Conservation (phyloP, 2,329 filamentous ascomycete species). For the Ramularia endophylla region DNA sequence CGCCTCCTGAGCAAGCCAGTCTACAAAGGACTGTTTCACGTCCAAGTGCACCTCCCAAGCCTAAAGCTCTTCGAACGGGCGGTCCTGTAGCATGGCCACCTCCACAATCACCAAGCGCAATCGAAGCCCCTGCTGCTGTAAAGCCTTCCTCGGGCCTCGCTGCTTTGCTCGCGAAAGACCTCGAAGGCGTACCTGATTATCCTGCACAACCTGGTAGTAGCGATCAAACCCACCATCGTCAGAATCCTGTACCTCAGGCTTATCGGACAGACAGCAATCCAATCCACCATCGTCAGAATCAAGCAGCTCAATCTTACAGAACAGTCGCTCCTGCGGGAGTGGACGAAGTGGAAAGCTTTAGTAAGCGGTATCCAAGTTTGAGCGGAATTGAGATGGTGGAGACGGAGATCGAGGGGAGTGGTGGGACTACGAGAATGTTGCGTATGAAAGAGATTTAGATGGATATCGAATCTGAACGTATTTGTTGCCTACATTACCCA, state of each 20-base stretch:
- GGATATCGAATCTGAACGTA: neutral
- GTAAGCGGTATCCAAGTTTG: slow-evolving; percentile 79
- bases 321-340: slow-evolving; percentile 1
- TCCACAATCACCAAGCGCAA: slow-evolving; percentile 5
- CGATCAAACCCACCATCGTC: neutral
- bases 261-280: slow-evolving; percentile 1
- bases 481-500: too few relatives aligned
- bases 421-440: slow-evolving; percentile 6
- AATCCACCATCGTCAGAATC: neutral
- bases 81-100: slow-evolving; percentile 17
- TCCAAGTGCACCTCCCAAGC: slow-evolving; percentile 55
- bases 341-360: slow-evolving; percentile 49
- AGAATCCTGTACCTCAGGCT: slow-evolving; percentile 1
- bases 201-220: slow-evolving; percentile 15
- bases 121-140: neutral
- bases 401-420: slow-evolving; percentile 25
- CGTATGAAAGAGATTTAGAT: slow-evolving; percentile 12
- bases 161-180: slow-evolving; percentile 32
- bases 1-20: slow-evolving; percentile 5
- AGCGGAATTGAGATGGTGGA: slow-evolving; percentile 83
- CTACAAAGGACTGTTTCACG: slow-evolving; percentile 31
- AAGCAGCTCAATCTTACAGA: neutral
- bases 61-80: slow-evolving; percentile 51
- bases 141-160: slow-evolving; percentile 23
- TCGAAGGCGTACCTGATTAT: slow-evolving; percentile 33